Percentiles rank a stretch among this genome's conserved stretches.
These are phyloP conservation scores for Massarina eburnea DNA, from an alignment of 2,329 filamentous ascomycete species.

Conservation along the genomic window DNA sequence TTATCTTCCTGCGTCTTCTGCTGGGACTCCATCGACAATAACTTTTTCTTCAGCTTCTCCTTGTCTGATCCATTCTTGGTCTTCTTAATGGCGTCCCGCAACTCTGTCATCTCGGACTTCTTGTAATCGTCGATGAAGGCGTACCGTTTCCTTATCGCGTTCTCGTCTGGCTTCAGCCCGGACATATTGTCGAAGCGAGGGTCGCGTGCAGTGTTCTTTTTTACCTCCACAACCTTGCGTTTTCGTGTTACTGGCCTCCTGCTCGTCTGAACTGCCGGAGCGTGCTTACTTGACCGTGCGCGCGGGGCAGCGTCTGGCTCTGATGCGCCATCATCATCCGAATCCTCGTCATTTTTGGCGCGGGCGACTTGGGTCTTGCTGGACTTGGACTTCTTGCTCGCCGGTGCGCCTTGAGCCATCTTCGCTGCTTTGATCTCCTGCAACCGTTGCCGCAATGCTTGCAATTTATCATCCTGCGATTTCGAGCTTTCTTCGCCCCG, in stretches of 20 bases:
- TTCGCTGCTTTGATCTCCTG: constrained; percentile 48
- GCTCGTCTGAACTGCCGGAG: constrained; percentile 78
- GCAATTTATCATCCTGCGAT: constrained; percentile 50
- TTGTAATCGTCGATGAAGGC: constrained; percentile 86
- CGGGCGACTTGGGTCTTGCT: constrained; percentile 1
- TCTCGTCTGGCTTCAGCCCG: constrained; percentile 57
- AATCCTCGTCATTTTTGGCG: constrained; percentile 14
- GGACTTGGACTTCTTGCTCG: constrained; percentile 22
- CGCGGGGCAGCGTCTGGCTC: constrained; percentile 39
- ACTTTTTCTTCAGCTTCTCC: constrained; percentile 69
- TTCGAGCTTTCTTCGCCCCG: constrained; percentile 41
- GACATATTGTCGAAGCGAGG: constrained; percentile 79
- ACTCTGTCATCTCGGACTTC: constrained; percentile 74
- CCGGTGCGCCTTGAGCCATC: constrained; percentile 22
- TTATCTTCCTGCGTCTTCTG: constrained; percentile 70
- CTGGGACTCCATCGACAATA: constrained; percentile 77
- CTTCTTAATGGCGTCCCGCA: constrained; percentile 68
- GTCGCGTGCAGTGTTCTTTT: constrained; percentile 68
- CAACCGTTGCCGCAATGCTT: constrained; percentile 48
- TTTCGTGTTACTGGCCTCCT: constrained; percentile 81
- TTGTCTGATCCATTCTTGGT: constrained; percentile 66
- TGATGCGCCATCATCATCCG: constrained; percentile 38
- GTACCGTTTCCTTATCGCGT: constrained; percentile 71
- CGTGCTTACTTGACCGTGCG: constrained; percentile 76
- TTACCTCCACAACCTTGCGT: constrained; percentile 68